These are phyloP conservation scores for Rhizoclosmatium globosum DNA, from an alignment of 192 early-diverging fungal species.

Conservation along the genomic window DNA sequence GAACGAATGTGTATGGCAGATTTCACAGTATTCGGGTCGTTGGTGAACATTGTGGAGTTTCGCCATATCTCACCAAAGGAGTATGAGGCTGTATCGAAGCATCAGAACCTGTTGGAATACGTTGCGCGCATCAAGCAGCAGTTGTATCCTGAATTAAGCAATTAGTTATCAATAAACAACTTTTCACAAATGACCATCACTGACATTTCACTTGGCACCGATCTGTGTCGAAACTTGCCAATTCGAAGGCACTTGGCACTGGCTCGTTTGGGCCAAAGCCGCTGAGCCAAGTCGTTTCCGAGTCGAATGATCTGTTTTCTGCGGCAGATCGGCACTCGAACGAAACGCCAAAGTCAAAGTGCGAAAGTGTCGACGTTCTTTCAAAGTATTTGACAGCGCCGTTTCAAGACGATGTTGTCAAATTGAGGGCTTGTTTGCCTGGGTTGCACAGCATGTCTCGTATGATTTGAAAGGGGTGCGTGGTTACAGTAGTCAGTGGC, in stretches of 20 bases:
- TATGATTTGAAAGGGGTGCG: constrained; percentile 56
- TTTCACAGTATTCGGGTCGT: constrained; percentile 1
- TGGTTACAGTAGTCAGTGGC: not conserved
- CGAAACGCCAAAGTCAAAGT: not conserved
- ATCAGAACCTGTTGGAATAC: not conserved
- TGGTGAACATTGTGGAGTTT: not conserved
- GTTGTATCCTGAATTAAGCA: constrained; percentile 6
- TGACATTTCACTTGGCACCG: constrained; percentile 26
- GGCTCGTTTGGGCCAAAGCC: not conserved
- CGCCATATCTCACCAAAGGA: not conserved
- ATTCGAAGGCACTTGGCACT: not conserved
- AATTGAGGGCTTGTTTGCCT: constrained; percentile 62
- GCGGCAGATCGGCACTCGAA: constrained; percentile 1
- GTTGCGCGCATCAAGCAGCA: not conserved
- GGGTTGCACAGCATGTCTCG: constrained; percentile 60
- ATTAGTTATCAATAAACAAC: too few species aligned
- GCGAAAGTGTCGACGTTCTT: not conserved
- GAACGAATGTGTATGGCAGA: not conserved
- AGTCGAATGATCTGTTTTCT: not conserved
- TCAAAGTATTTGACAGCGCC: constrained; percentile 49
- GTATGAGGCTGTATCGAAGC: not conserved
- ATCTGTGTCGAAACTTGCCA: constrained; percentile 4
- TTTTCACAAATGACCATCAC: too few species aligned
- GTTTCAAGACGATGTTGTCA: constrained; percentile 48
- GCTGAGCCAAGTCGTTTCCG: not conserved